phyloP scores from a whole-genome alignment of 441 rosid genomes.

The Codiaeum variegatum region DNA sequence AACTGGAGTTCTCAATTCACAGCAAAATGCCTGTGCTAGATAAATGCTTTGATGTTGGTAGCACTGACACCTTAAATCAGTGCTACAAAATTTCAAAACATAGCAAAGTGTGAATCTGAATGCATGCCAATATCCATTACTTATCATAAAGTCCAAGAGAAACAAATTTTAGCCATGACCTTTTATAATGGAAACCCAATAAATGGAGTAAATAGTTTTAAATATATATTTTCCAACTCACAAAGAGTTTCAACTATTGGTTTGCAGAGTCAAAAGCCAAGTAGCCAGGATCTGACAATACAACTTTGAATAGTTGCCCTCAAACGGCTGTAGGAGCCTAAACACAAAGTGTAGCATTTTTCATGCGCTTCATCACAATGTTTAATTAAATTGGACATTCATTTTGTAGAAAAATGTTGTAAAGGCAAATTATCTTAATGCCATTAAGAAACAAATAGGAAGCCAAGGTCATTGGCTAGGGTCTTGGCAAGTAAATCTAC shows the following conservation, averaged over 20 bases:
- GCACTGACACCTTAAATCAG: background rate
- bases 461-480: background rate
- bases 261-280: background rate
- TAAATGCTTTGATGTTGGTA: background rate
- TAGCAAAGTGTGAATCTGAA: background rate
- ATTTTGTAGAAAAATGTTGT: background rate
- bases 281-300: background rate
- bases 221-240: background rate
- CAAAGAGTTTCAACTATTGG: background rate
- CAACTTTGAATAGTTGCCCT: background rate
- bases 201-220: background rate
- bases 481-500: background rate
- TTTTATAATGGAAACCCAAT: background rate
- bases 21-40: background rate
- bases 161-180: background rate
- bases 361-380: slow-evolving; percentile 4
- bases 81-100: background rate
- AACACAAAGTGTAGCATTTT: background rate
- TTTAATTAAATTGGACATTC: background rate
- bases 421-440: background rate
- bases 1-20: background rate
- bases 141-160: background rate
- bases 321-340: background rate
- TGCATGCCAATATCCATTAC: background rate
- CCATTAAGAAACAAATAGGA: background rate